phyloP scores from a whole-genome alignment of 352 stramenopile genomes.

The Phytophthora foliorum region DNA sequence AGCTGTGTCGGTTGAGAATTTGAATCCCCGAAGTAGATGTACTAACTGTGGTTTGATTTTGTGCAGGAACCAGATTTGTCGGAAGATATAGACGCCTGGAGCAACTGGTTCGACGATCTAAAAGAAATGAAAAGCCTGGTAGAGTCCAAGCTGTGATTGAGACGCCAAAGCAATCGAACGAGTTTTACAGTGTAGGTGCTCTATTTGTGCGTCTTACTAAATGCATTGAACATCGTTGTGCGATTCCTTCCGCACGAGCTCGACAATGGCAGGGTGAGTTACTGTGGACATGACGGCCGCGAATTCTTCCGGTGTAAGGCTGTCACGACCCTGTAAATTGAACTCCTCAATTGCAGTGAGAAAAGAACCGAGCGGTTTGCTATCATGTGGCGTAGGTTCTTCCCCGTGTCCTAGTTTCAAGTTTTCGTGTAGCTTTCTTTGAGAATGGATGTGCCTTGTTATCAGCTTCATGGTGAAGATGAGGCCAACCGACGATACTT shows the following conservation, averaged over 20 bases:
- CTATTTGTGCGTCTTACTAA: conserved; percentile 24
- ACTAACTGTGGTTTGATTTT: conserved; percentile 5
- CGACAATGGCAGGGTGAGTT: conserved; percentile 43
- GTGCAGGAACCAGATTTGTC: conserved; percentile 81
- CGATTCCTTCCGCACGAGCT: conserved; percentile 61
- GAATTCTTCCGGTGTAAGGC: conserved; percentile 45
- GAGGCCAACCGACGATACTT: conserved; percentile 53
- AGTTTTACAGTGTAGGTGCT: background rate
- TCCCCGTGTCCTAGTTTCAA: background rate
- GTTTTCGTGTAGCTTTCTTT: background rate
- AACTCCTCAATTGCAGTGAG: conserved; percentile 28
- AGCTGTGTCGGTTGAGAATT: background rate
- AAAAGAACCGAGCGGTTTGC: conserved; percentile 23
- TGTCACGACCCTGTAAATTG: conserved; percentile 23
- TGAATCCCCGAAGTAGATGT: too few species aligned
- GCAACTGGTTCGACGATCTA: conserved; percentile 80
- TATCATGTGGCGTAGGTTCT: background rate
- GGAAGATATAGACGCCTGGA: conserved; percentile 83
- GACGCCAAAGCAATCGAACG: background rate
- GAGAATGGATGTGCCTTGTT: conserved; percentile 50
- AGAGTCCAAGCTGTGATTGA: conserved; percentile 41
- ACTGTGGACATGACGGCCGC: conserved; percentile 46
- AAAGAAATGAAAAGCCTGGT: conserved; percentile 73
- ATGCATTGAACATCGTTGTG: conserved; percentile 71
- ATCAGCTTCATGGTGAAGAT: conserved; percentile 48